Percentiles rank a stretch among this genome's conserved stretches.
Conservation (phyloP, 108 stramenopile genomes). For the Fragilaria crotonensis region DNA sequence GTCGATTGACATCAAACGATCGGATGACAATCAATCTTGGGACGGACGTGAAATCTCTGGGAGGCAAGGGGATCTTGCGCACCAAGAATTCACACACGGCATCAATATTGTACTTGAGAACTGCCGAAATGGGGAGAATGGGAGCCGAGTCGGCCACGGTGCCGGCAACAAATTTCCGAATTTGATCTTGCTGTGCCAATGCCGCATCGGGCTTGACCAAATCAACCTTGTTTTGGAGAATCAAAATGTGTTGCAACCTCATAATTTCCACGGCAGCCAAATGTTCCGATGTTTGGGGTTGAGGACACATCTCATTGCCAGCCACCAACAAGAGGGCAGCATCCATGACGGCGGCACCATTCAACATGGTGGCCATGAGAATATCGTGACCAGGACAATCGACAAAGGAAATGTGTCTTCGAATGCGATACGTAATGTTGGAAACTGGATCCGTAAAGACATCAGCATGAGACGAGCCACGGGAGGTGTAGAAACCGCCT, state of each 20-base stretch:
- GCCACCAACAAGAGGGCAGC: conserved; percentile 98
- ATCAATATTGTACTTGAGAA: conserved; percentile 98
- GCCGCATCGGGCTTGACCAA: conserved; percentile 98
- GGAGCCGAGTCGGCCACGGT: conserved; percentile 97
- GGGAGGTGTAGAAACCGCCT: conserved; percentile 80
- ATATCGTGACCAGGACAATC: conserved; percentile 99
- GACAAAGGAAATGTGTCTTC: conserved; percentile 97
- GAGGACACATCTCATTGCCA: conserved; percentile 98
- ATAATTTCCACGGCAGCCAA: conserved; percentile 99
- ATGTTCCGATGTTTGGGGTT: conserved; percentile 99
- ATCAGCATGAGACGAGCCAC: conserved; percentile 90
- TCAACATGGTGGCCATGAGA: conserved; percentile 99
- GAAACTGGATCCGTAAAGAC: conserved; percentile 80
- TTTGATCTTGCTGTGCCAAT: conserved; percentile 94
- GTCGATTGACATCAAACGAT: conserved; percentile 99
- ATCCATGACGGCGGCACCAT: conserved; percentile 99
- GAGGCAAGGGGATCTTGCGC: conserved; percentile 92
- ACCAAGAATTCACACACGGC: conserved; percentile 97
- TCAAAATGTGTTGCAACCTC: conserved; percentile 96
- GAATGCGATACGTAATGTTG: conserved; percentile 80
- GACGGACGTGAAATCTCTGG: conserved; percentile 88
- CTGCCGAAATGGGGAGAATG: conserved; percentile 97
- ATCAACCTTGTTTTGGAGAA: conserved; percentile 99
- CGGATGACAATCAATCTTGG: conserved; percentile 99
- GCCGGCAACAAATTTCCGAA: conserved; percentile 95